Base-by-base conservation (phyloP, 164 flowering plant species). In the Nymphaea thermarum region DNA sequence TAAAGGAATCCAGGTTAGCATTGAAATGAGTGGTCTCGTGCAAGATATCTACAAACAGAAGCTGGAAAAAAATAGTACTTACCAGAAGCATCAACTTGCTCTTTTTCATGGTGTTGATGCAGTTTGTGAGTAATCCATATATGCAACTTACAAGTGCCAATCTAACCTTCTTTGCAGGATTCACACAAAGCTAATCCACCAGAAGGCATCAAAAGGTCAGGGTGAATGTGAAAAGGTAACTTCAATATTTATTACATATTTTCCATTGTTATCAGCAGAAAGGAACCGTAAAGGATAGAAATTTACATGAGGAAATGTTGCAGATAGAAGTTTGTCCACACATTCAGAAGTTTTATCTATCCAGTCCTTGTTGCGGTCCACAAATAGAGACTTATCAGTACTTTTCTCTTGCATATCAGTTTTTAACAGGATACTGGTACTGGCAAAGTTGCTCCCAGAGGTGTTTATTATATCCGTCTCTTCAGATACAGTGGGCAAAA, bases 11-110 rank as follows among this genome's bases (percentile, higher is more conserved):
- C 36, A 25, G 36, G 36, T 25, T 25, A 25, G 36, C 36, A 25
- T 25, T 25, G 36, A 25, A 25, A 25, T 25, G 36, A 25, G 36
- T 25, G 1, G 36, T 25, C 36, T 25, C 36, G 36, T 25, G 36
- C 55, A 47, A 47, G 12, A 47, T 47, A 47, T 47, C 55, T 47
- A 47, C 55, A 47, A 47, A 3, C 55, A 47, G 5, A 7, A 6
- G 55, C 55, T 3, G 55, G 11, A 47, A 47, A 47, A 12, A 12
- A 2, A 47, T 8, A 2, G 8, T 42, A 55, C 80, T 85, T 76
- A 93, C 98, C 93, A 93, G 69, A 81, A 93, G 82, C 90, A 87
- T 83, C 74, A 81, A 70, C 79, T 86, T 86, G 84, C 91, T 84
- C 36, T 76, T 80, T 77, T 84, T 83, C 77, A 93, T 66, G 14